Conservation (phyloP, 2,329 filamentous ascomycete genomes). For the Nemania abortiva region DNA sequence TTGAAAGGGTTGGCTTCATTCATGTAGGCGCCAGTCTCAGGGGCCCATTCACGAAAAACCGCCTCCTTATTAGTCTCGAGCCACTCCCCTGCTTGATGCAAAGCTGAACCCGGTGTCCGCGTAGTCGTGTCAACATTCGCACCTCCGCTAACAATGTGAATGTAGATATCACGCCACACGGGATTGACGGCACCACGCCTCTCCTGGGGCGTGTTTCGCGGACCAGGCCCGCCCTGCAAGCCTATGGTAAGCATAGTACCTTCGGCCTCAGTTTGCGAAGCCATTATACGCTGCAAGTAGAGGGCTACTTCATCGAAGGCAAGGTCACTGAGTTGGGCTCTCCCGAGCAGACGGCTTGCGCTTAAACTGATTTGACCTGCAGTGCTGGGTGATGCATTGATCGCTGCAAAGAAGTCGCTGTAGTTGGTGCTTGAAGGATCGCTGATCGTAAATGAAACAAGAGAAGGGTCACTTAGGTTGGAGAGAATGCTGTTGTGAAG, state of each 20-base stretch:
- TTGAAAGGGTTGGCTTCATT: conserved; percentile 8
- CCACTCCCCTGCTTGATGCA: neutral
- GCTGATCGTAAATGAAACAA: neutral
- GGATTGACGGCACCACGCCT: conserved; percentile 3
- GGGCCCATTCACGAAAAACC: neutral
- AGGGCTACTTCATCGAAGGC: neutral
- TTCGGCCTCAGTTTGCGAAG: neutral
- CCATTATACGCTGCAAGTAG: conserved; percentile 7
- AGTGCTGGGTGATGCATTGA: conserved; percentile 5
- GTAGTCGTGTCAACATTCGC: neutral
- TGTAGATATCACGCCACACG: conserved; percentile 2
- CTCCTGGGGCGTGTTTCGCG: neutral
- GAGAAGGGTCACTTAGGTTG: neutral
- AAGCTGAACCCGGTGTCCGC: neutral
- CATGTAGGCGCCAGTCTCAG: conserved; percentile 11
- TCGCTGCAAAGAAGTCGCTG: neutral
- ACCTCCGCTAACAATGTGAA: neutral
- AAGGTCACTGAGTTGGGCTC: neutral
- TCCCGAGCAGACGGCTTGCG: conserved; percentile 2
- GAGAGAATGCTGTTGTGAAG: neutral
- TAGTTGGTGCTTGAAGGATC: conserved; percentile 3
- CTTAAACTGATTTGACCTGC: neutral
- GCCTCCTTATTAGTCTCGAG: neutral
- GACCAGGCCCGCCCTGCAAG: conserved; percentile 4
- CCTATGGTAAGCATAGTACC: neutral